These are phyloP conservation scores for Heracleum sosnowskyi DNA, from an alignment of 129 eudicot species.

Conservation along the genomic window DNA sequence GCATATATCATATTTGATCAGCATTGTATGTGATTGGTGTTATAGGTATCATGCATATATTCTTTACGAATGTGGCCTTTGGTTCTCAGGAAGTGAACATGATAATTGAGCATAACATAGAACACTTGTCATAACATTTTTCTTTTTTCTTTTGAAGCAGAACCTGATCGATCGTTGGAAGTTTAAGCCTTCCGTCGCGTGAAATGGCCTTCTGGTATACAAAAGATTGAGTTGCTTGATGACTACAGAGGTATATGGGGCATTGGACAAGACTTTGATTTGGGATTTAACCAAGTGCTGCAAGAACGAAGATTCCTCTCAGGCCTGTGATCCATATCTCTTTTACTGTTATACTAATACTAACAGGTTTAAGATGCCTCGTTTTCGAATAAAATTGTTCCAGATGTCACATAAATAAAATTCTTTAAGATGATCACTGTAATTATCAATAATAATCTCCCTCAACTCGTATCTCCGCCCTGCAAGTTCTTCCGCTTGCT, in stretches of 20 bases:
- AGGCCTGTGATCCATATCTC: not conserved
- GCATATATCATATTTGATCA: not conserved
- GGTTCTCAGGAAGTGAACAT: not conserved
- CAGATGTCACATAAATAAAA: not conserved
- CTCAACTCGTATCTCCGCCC: not conserved
- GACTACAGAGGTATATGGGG: not conserved
- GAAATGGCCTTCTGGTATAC: not conserved
- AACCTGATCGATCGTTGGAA: not conserved
- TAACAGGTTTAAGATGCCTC: not conserved
- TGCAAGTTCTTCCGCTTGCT: no score
- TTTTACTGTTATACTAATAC: no score
- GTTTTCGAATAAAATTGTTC: not conserved
- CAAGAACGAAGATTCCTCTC: not conserved
- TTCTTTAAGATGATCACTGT: no score
- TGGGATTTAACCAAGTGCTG: not conserved
- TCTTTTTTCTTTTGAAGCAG: no score
- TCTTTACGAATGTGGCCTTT: not conserved
- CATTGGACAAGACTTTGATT: not conserved
- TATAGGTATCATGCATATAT: not conserved
- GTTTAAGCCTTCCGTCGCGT: not conserved
- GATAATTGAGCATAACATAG: not conserved
- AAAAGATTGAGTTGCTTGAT: not conserved
- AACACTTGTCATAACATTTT: not conserved
- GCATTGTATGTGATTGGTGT: not conserved
- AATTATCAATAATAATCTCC: not conserved